Percentiles rank a stretch among this genome's conserved stretches.
These are phyloP conservation scores for Russula olivacea DNA, from an alignment of 768 basidiomycete genomes.

Conservation along the genomic window DNA sequence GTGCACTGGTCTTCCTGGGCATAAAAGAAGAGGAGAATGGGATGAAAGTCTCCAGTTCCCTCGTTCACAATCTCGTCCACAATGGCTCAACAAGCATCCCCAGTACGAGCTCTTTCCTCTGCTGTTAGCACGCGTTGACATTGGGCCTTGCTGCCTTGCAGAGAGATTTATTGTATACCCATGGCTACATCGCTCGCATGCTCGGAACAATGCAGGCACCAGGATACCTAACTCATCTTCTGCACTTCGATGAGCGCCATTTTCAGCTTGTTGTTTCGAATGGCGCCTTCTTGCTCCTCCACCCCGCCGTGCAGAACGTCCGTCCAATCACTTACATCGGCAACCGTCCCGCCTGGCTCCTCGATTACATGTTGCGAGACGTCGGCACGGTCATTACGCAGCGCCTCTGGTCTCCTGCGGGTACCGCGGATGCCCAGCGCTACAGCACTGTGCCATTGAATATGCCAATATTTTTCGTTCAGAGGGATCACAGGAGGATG, in stretches of 20 bases:
- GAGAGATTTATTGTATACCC: neutral
- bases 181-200: neutral
- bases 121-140: neutral
- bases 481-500: neutral
- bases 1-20: neutral
- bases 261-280: neutral
- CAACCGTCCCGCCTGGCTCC: neutral
- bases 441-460: neutral
- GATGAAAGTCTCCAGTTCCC: neutral
- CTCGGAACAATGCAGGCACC: neutral
- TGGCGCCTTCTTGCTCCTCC: neutral
- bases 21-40: neutral
- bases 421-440: constrained; percentile 7
- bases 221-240: neutral
- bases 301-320: neutral
- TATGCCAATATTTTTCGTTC: constrained; percentile 21
- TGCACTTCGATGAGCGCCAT: neutral
- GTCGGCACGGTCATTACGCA: constrained; percentile 12
- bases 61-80: neutral
- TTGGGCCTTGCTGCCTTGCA: neutral
- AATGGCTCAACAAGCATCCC: neutral
- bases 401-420: constrained; percentile 1
- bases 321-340: neutral
- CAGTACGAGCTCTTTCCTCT: neutral
- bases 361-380: neutral